Percentiles rank a stretch among this genome's conserved stretches.
These are phyloP conservation scores for Colletotrichum echinochloae DNA, from an alignment of 2,329 filamentous ascomycete genomes.

Conservation along the genomic window DNA sequence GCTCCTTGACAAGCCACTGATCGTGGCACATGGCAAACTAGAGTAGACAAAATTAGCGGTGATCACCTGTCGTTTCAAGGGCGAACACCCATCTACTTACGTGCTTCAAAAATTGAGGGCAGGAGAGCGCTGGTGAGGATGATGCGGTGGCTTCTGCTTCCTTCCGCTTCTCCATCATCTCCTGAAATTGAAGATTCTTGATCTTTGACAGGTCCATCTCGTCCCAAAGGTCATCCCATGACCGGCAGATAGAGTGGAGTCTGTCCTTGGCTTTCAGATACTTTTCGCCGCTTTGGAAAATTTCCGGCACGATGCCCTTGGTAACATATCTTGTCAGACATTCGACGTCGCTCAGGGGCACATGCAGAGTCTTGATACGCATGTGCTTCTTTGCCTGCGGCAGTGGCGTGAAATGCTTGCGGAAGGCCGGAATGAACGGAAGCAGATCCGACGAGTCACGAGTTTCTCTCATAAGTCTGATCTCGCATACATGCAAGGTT, in stretches of 20 bases:
- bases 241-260: conserved; percentile 75
- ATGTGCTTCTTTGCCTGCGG: conserved; percentile 76
- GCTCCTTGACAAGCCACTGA: conserved; percentile 95
- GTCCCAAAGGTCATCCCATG: conserved; percentile 84
- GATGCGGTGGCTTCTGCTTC: conserved; percentile 73
- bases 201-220: conserved; percentile 86
- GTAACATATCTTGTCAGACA: conserved; percentile 80
- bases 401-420: conserved; percentile 74
- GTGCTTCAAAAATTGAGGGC: conserved; percentile 87
- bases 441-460: conserved; percentile 87
- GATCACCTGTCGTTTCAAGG: conserved; percentile 7
- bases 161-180: conserved; percentile 79
- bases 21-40: conserved; percentile 96
- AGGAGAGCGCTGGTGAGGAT: conserved; percentile 74
- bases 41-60: conserved; percentile 52
- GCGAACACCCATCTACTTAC: conserved; percentile 64
- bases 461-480: conserved; percentile 74
- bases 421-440: conserved; percentile 81
- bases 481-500: conserved; percentile 81
- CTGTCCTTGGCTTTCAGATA: conserved; percentile 71
- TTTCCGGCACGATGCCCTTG: conserved; percentile 69
- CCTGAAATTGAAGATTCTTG: conserved; percentile 84
- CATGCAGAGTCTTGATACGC: conserved; percentile 73
- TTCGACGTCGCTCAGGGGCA: conserved; percentile 84
- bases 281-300: conserved; percentile 65